phyloP scores from a whole-genome alignment of 1,284 basidiomycete species.

The Cutaneotrichosporon sp. region DNA sequence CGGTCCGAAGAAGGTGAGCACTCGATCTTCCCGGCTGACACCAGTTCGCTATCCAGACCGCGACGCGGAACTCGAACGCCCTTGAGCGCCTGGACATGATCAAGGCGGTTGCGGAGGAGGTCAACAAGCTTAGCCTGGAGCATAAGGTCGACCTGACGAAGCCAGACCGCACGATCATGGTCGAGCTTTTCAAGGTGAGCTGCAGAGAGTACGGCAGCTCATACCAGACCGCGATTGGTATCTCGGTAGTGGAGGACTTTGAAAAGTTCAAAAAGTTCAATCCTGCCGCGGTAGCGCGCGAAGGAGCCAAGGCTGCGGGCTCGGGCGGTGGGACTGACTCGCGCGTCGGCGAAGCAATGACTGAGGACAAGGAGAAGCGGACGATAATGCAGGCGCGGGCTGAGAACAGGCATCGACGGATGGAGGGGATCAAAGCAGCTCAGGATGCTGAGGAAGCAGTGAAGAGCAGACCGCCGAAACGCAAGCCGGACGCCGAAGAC shows the following conservation, averaged over 20 bases:
- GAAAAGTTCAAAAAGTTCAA: slow-evolving; percentile 40
- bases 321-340: background rate
- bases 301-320: slow-evolving; percentile 13
- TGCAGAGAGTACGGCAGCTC: background rate
- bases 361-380: background rate
- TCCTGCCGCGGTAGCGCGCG: slow-evolving; percentile 18
- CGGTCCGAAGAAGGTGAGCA: slow-evolving; percentile 11
- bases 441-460: slow-evolving; percentile 1
- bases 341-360: background rate
- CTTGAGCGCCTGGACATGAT: slow-evolving; percentile 41
- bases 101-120: slow-evolving; percentile 34
- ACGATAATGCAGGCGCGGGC: slow-evolving; percentile 1
- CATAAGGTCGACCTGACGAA: slow-evolving; percentile 41
- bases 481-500: slow-evolving; percentile 16
- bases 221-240: slow-evolving; percentile 30
- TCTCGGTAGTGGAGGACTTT: slow-evolving; percentile 37
- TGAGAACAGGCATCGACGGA: slow-evolving; percentile 12
- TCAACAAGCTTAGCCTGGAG: slow-evolving; percentile 24
- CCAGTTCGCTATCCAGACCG: slow-evolving; percentile 37
- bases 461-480: slow-evolving; percentile 9
- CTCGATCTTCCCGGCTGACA: background rate
- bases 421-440: slow-evolving; percentile 7
- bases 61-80: slow-evolving; percentile 31
- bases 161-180: slow-evolving; percentile 35
- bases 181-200: slow-evolving; percentile 39